Percentiles rank a stretch among this genome's conserved stretches.
Conservation (phyloP, 1,139 yeast genomes). For the Lodderomyces metapsilosis region DNA sequence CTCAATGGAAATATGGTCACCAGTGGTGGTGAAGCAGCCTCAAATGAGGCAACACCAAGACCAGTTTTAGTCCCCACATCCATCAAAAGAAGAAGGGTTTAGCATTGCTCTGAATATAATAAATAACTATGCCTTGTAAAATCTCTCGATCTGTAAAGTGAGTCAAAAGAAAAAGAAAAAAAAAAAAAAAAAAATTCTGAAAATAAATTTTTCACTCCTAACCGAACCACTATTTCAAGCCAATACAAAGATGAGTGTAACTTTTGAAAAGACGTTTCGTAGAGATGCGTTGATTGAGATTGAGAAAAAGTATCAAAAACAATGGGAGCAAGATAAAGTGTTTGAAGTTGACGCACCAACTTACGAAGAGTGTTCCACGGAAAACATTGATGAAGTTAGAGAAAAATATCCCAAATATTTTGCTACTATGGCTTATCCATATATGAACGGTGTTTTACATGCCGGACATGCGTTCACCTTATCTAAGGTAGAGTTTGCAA, state of each 20-base stretch:
- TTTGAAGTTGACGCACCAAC: conserved; percentile 90
- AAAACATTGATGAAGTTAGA: conserved; percentile 70
- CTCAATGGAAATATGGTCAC: background rate
- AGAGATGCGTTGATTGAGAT: conserved; percentile 90
- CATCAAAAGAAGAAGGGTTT: conserved; percentile 9
- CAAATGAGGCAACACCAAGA: background rate
- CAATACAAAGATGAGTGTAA: conserved; percentile 43
- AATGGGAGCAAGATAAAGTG: conserved; percentile 82
- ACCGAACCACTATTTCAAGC: background rate
- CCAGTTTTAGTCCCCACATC: conserved; percentile 10
- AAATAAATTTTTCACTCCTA: conserved; percentile 8
- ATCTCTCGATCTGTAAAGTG: background rate
- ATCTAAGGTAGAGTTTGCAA: conserved; percentile 90
- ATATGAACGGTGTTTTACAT: conserved; percentile 97
- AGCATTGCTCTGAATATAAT: background rate
- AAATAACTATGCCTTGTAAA: background rate
- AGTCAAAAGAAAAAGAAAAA: background rate
- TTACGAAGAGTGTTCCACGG: conserved; percentile 54
- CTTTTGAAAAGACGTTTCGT: conserved; percentile 67
- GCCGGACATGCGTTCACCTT: conserved; percentile 97
- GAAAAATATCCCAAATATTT: conserved; percentile 81
- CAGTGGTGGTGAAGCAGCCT: background rate
- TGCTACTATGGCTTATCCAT: conserved; percentile 97
- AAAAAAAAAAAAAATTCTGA: background rate
- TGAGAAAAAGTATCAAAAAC: conserved; percentile 83